Evolutionary conservation across 768 basidiomycete species (phyloP).

Genomic region (Lactarius psammicola): DNA sequence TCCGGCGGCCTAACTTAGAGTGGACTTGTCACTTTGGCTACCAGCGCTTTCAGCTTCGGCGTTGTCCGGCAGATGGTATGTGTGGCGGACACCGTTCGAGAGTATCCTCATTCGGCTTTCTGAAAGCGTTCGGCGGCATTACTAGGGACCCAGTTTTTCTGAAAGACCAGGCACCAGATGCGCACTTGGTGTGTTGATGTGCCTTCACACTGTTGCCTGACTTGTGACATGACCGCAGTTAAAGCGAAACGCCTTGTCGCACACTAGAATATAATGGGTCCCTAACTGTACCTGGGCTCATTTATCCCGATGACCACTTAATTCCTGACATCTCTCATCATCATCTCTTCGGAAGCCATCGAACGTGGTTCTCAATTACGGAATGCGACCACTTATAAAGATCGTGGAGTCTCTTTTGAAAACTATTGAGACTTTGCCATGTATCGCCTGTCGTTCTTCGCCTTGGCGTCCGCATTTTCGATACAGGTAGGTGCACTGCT

Average conservation of each 20-base stretch:
- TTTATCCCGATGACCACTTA: no score
- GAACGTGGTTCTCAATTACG: no score
- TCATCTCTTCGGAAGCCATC: no score
- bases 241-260: no score
- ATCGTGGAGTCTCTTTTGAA: no score
- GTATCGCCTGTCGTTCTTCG: not conserved
- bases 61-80: not conserved
- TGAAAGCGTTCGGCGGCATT: not conserved
- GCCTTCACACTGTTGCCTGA: not conserved
- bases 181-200: not conserved
- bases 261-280: no score
- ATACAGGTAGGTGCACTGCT: not conserved
- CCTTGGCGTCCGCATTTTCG: not conserved
- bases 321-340: no score
- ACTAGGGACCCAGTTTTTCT: not conserved
- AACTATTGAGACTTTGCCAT: not conserved
- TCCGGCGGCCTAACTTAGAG: no score
- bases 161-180: not conserved
- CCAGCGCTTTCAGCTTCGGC: no score
- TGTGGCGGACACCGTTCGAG: not conserved
- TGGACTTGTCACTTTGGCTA: not conserved
- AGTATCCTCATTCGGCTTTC: not conserved
- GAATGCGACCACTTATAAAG: no score
- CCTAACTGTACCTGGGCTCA: no score
- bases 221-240: no score